Base-by-base conservation (phyloP, 2,329 filamentous ascomycete species). In the Aquanectria penicillioides region DNA sequence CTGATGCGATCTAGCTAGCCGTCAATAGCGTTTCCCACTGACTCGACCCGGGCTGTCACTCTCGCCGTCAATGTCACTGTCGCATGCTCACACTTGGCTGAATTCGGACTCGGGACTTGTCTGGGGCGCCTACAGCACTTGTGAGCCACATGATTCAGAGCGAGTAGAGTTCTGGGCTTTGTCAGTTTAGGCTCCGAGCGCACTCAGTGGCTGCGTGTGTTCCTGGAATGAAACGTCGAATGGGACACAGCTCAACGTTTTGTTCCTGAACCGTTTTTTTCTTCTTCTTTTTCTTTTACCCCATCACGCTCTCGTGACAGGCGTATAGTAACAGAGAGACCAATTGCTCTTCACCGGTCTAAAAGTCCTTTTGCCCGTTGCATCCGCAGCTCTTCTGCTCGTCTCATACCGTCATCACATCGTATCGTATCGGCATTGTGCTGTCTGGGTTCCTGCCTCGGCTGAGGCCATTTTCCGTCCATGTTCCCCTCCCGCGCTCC, bases 401-500 rank as follows among this genome's bases (percentile, higher is more conserved):
- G 28, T 13, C 28, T 29, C 28, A 44, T 31, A 11, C 22, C 15
- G 17, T 46, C 38, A 52, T 52, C 26, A 34, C 36, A 22, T 48
- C 26, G 25, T 20, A 41, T 43, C 13, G 11, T 17, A 18, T 44
- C 20, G 22, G 29, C 23, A 11, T 37, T 17, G 34, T 49, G 8
- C 25, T 51, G 8, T 7, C 37, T 38, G 9, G 25, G 18, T 33
- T 44, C 31, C 43, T 6, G 25, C 28, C 54, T 43, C 43, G 26
- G 55, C 44, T 61, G 63, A 68, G 63, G 37, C 60, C 62, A 62
- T 46, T 44, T 22, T 41, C 15, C 33, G 52, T 26, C 43, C 49
- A 37, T 26, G 28, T 25, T 9, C 25, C 18, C 38, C 18, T 17
- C 28, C 23, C 29, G 13, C 49, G 18, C 29, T n/a, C 31, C 64